Conservation (phyloP, 2,329 filamentous ascomycete species). For the Zasmidium angulare region DNA sequence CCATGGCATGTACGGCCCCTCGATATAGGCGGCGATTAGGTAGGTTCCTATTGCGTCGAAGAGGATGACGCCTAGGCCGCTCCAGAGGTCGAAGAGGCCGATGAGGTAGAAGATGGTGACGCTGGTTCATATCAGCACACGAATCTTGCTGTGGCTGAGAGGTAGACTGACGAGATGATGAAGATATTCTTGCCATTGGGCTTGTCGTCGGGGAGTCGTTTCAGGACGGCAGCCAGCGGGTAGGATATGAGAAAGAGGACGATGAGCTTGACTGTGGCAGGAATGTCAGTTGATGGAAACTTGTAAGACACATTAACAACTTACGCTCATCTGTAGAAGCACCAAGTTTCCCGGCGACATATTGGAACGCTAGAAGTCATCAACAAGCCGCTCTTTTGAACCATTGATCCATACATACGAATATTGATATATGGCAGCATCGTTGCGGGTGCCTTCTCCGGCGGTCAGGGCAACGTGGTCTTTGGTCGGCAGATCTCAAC, state of each 20-base stretch:
- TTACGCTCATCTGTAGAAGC: slow-evolving; percentile 65
- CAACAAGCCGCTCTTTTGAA: slow-evolving; percentile 10
- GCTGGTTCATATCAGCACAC: slow-evolving; percentile 43
- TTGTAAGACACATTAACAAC: slow-evolving; percentile 18
- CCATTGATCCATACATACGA: slow-evolving; percentile 48
- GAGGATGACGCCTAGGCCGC: slow-evolving; percentile 73
- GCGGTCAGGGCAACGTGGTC: background rate
- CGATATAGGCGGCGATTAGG: slow-evolving; percentile 75
- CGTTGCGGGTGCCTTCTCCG: slow-evolving; percentile 1
- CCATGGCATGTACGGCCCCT: slow-evolving; percentile 97
- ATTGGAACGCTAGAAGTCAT: slow-evolving; percentile 57
- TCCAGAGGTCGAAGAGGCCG: slow-evolving; percentile 90
- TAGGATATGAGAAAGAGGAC: slow-evolving; percentile 89
- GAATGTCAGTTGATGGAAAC: background rate
- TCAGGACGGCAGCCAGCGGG: slow-evolving; percentile 82
- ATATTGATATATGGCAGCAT: slow-evolving; percentile 67
- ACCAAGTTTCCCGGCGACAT: slow-evolving; percentile 57
- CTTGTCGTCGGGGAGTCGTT: slow-evolving; percentile 81
- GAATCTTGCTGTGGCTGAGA: background rate
- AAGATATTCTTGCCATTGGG: slow-evolving; percentile 87
- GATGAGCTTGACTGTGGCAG: slow-evolving; percentile 80
- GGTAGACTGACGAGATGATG: slow-evolving; percentile 64
- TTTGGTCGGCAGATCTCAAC: background rate
- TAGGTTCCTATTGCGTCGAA: slow-evolving; percentile 81
- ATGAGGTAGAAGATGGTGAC: slow-evolving; percentile 88